phyloP scores from a whole-genome alignment of 352 stramenopile species.

The Phytophthora meadii region DNA sequence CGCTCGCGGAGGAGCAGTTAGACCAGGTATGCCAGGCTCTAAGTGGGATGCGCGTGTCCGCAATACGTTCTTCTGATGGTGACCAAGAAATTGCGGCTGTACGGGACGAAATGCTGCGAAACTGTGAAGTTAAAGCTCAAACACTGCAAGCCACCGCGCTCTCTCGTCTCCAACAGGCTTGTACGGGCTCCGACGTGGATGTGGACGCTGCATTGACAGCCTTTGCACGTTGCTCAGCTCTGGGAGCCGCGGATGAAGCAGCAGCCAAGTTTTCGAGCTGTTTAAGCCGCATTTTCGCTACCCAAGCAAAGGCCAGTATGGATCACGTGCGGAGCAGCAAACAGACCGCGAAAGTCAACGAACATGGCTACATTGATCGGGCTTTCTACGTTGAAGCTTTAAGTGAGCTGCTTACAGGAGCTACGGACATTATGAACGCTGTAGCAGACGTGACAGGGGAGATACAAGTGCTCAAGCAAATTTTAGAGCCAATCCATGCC shows the following conservation, averaged over 20 bases:
- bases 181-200: constrained; percentile 44
- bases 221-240: constrained; percentile 61
- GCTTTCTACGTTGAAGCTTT: constrained; percentile 82
- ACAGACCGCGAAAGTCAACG: constrained; percentile 64
- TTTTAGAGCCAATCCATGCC: constrained; percentile 71
- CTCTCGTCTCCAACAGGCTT: constrained; percentile 50
- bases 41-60: constrained; percentile 55
- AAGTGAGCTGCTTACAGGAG: constrained; percentile 71
- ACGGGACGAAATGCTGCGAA: constrained; percentile 81
- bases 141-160: constrained; percentile 49
- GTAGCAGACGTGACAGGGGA: constrained; percentile 69
- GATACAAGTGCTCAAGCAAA: constrained; percentile 39
- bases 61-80: constrained; percentile 20
- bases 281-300: constrained; percentile 62
- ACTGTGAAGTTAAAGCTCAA: constrained; percentile 74
- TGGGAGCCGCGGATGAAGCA: constrained; percentile 43
- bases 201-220: constrained; percentile 56
- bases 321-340: constrained; percentile 63
- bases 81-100: constrained; percentile 33
- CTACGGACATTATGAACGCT: constrained; percentile 82
- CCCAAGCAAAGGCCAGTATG: constrained; percentile 56
- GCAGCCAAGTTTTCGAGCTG: constrained; percentile 47
- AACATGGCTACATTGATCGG: constrained; percentile 86
- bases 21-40: constrained; percentile 72
- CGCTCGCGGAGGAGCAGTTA: constrained; percentile 74